Conservation (phyloP, 768 basidiomycete genomes). For the Favolaschia claudopus region DNA sequence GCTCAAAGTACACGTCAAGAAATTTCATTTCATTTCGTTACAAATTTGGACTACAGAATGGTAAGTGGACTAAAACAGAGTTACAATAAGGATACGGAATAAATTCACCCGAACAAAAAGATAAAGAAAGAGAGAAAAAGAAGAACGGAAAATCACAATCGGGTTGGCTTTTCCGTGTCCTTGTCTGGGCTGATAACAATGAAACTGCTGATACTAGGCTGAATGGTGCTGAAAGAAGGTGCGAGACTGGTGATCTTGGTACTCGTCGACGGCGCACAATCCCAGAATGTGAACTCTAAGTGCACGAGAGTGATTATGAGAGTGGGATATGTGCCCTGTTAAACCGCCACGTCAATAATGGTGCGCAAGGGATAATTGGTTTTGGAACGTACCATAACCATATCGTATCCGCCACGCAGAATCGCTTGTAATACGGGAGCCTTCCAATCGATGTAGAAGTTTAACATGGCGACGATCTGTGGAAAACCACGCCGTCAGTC, state of each 20-base stretch:
- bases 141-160: background rate
- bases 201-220: background rate
- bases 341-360: background rate
- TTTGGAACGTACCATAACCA: constrained; percentile 2
- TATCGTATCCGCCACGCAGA: constrained; percentile 4
- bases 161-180: background rate
- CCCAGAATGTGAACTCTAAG: constrained; percentile 11
- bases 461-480: constrained; percentile 6
- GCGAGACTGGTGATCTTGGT: background rate
- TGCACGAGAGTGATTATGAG: constrained; percentile 12
- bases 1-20: no score
- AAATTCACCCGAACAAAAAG: background rate
- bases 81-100: no score
- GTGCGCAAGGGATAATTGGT: background rate
- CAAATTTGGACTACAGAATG: no score
- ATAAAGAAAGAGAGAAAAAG: background rate
- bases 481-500: background rate
- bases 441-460: constrained; percentile 12
- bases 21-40: no score
- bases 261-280: background rate
- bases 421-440: background rate
- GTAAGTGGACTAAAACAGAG: no score
- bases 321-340: constrained; percentile 7
- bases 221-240: constrained; percentile 1
- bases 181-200: constrained; percentile 3